Evolutionary conservation across 169 alveolate species (phyloP).

Genomic region (Cryptosporidium ubiquitum): DNA sequence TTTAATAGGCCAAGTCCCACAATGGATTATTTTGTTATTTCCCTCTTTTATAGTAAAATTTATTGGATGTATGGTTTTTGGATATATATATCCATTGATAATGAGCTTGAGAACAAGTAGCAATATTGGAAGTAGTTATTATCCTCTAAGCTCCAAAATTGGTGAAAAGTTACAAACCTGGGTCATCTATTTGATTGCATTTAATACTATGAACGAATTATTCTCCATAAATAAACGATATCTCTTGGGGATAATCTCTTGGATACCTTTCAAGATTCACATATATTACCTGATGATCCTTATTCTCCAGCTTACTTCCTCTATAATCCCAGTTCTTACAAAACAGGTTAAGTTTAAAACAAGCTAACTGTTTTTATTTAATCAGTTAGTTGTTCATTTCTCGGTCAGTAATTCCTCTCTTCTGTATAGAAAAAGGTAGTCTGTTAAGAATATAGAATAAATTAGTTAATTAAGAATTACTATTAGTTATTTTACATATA

Average conservation of each 20-base stretch:
- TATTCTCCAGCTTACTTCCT: constrained; percentile 26
- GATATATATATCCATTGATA: constrained; percentile 40
- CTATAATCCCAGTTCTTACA: constrained; percentile 10
- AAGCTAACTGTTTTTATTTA: neutral
- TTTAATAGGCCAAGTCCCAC: constrained; percentile 53
- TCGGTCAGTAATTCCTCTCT: constrained; percentile 39
- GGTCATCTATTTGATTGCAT: neutral
- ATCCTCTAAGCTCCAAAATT: neutral
- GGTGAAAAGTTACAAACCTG: constrained; percentile 41
- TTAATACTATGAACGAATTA: constrained; percentile 12
- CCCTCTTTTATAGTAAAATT: constrained; percentile 58
- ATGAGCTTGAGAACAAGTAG: constrained; percentile 43
- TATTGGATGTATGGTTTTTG: constrained; percentile 62
- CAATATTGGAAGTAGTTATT: neutral
- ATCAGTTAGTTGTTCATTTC: neutral
- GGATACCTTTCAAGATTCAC: constrained; percentile 59
- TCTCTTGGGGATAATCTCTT: neutral
- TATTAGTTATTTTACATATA: neutral
- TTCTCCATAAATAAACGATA: neutral
- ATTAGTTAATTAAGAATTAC: neutral
- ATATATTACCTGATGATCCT: constrained; percentile 20
- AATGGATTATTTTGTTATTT: constrained; percentile 55
- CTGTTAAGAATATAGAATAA: neutral
- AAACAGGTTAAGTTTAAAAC: neutral
- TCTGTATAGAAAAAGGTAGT: constrained; percentile 36